A percentile compares a stretch with the other conserved stretches of the same genome.
phyloP scores from a whole-genome alignment of 192 early-diverging fungal species.

The Diversispora eburnea region DNA sequence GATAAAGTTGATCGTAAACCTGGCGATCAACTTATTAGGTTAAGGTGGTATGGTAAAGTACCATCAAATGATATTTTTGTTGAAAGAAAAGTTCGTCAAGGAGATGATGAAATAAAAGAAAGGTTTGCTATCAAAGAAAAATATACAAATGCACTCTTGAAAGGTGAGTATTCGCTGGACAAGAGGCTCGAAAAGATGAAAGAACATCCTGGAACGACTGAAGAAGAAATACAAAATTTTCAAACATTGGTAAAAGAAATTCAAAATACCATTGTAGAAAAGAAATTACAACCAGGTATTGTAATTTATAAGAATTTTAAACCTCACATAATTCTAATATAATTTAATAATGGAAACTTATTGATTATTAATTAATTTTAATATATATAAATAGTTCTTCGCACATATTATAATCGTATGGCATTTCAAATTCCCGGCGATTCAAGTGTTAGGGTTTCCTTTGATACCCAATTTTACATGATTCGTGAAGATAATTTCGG shows the following conservation, averaged over 20 bases:
- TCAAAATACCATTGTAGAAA: constrained; percentile 60
- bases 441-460: constrained; percentile 84
- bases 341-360: background rate
- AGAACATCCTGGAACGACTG: constrained; percentile 63
- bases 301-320: constrained; percentile 1
- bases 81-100: constrained; percentile 53
- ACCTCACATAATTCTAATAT: background rate
- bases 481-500: constrained; percentile 85
- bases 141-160: constrained; percentile 80
- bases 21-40: constrained; percentile 84
- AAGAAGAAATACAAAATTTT: constrained; percentile 73
- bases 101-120: constrained; percentile 86
- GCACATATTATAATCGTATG: constrained; percentile 95
- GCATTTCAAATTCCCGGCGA: constrained; percentile 98
- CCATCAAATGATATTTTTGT: constrained; percentile 75
- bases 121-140: constrained; percentile 94
- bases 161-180: constrained; percentile 72
- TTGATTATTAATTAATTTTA: no score
- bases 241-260: constrained; percentile 69
- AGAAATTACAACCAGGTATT: constrained; percentile 59
- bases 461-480: constrained; percentile 94
- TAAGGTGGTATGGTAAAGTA: constrained; percentile 88
- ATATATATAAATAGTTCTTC: constrained; percentile 48
- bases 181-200: constrained; percentile 74
- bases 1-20: constrained; percentile 83